Evolutionary conservation across 495 filamentous ascomycete genomes (phyloP).

Genomic region (Xylaria sp.): DNA sequence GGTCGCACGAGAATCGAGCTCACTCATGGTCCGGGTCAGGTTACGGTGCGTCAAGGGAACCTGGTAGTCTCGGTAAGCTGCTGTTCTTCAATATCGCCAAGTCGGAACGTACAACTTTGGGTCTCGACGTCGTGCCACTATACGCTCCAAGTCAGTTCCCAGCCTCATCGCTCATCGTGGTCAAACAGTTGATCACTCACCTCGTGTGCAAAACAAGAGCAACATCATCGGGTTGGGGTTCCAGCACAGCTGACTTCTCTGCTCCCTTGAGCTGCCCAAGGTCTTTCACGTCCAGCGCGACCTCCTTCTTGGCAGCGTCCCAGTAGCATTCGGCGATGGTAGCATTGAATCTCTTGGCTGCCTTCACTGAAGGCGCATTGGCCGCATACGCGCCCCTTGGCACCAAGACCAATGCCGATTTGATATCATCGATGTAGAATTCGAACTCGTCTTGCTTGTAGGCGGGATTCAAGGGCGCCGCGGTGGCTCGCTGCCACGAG

Average conservation of each 20-base stretch:
- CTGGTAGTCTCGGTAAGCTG: constrained; percentile 39
- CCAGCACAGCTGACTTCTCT: constrained; percentile 53
- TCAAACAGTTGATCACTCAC: neutral
- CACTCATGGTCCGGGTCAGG: constrained; percentile 75
- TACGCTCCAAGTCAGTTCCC: neutral
- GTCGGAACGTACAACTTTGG: constrained; percentile 68
- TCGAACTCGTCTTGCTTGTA: constrained; percentile 90
- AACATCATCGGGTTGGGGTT: constrained; percentile 67
- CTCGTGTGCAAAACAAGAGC: constrained; percentile 73
- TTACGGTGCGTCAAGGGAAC: constrained; percentile 82
- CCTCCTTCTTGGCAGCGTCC: constrained; percentile 63
- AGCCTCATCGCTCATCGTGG: neutral
- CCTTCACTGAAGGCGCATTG: constrained; percentile 71
- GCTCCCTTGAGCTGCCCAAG: constrained; percentile 68
- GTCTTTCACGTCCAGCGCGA: constrained; percentile 78
- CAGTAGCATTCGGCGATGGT: constrained; percentile 84
- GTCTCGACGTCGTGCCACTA: constrained; percentile 78
- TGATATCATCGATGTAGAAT: constrained; percentile 87
- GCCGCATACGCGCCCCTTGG: constrained; percentile 68
- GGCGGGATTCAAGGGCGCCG: constrained; percentile 79
- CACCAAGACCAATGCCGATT: constrained; percentile 74
- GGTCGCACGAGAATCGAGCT: constrained; percentile 33
- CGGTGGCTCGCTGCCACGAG: constrained; percentile 78
- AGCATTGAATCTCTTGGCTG: constrained; percentile 75
- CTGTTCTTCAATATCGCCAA: constrained; percentile 7